These are phyloP conservation scores for Populus nigra DNA, from an alignment of 345 rosid genomes.

Conservation along the genomic window DNA sequence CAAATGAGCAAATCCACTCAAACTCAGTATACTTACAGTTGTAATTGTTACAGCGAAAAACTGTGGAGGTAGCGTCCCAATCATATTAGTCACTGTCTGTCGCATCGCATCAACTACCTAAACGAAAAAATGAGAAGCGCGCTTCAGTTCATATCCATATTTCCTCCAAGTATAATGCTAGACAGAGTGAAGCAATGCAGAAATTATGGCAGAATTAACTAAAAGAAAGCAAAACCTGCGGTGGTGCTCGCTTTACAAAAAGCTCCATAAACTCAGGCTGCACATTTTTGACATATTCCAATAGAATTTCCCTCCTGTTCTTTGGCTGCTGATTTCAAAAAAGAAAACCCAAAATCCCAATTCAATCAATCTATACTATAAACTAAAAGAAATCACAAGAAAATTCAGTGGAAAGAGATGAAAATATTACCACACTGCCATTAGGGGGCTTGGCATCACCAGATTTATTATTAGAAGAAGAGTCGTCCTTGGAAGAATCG, in stretches of 20 bases:
- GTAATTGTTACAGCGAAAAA: conserved; percentile 77
- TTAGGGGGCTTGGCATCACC: conserved; percentile 64
- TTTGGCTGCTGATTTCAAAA: conserved; percentile 44
- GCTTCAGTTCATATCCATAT: background rate
- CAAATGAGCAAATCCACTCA: background rate
- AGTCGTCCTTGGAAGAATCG: conserved; percentile 51
- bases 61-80: conserved; percentile 90
- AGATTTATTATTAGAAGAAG: conserved; percentile 33
- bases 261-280: conserved; percentile 95
- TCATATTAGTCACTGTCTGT: conserved; percentile 91
- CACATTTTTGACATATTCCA: conserved; percentile 93
- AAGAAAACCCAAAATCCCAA: conserved; percentile 9
- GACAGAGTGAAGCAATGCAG: background rate
- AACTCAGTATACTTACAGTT: conserved; percentile 53
- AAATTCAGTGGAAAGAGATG: background rate
- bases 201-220: background rate
- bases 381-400: background rate
- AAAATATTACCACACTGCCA: conserved; percentile 55
- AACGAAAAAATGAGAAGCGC: background rate
- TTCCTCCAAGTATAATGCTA: background rate
- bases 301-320: conserved; percentile 68
- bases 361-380: background rate
- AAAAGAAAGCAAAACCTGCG: conserved; percentile 47
- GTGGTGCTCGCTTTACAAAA: conserved; percentile 84
- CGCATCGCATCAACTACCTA: conserved; percentile 98